Percentiles rank a stretch among this genome's conserved stretches.
These are phyloP conservation scores for Phoma sp. DNA, from an alignment of 2,329 filamentous ascomycete genomes.

Conservation along the genomic window DNA sequence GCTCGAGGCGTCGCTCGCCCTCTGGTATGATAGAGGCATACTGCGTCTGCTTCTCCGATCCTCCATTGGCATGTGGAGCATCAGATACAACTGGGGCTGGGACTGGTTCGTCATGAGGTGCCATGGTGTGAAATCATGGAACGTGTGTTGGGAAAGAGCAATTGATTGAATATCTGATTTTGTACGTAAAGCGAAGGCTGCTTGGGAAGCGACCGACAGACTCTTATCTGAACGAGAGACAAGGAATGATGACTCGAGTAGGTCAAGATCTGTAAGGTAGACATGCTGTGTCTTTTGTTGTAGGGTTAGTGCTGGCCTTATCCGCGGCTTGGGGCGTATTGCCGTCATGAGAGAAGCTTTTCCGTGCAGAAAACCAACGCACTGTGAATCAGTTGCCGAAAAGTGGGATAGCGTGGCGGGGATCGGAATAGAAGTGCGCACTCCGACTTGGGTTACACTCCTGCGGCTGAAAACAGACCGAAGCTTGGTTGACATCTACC, in stretches of 20 bases:
- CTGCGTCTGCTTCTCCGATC: slow-evolving; percentile 34
- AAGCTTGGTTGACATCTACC: not conserved
- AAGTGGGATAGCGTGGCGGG: slow-evolving; percentile 28
- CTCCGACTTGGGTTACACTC: slow-evolving; percentile 6
- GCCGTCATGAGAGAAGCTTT: slow-evolving; percentile 36
- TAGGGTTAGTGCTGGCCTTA: slow-evolving; percentile 22
- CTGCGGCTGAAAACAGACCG: slow-evolving; percentile 3
- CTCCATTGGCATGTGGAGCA: slow-evolving; percentile 13
- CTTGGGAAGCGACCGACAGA: not conserved
- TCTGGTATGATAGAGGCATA: slow-evolving; percentile 39
- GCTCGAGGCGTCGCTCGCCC: slow-evolving; percentile 26
- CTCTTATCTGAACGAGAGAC: slow-evolving; percentile 6
- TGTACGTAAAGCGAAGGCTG: not conserved
- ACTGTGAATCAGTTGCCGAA: slow-evolving; percentile 28
- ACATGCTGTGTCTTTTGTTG: slow-evolving; percentile 21
- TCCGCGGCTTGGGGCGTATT: slow-evolving; percentile 21
- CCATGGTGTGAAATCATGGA: slow-evolving; percentile 40
- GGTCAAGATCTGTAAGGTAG: slow-evolving; percentile 15
- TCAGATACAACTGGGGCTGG: slow-evolving; percentile 27
- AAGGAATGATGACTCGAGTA: slow-evolving; percentile 10
- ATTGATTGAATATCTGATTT: not conserved
- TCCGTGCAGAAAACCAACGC: slow-evolving; percentile 36
- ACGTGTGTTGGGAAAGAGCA: slow-evolving; percentile 9
- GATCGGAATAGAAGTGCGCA: slow-evolving; percentile 17
- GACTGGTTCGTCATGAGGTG: slow-evolving; percentile 27